Percentiles rank a stretch among this genome's conserved stretches.
These are phyloP conservation scores for Pachysandra terminalis DNA, from an alignment of 164 flowering plant species.

Conservation along the genomic window DNA sequence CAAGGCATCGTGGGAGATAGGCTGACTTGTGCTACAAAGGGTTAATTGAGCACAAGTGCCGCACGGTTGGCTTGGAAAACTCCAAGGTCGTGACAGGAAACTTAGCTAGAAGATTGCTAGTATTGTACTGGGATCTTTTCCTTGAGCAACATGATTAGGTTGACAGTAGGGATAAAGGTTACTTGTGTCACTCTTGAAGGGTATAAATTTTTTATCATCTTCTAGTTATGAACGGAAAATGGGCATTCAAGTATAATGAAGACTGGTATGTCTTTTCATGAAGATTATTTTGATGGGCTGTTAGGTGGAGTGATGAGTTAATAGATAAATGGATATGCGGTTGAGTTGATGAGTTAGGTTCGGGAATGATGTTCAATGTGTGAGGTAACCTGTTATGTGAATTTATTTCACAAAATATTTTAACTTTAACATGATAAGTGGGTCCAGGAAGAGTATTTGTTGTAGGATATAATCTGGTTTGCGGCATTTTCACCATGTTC, in stretches of 20 bases:
- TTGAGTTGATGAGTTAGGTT: neutral
- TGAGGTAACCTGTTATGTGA: neutral
- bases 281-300: neutral
- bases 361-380: neutral
- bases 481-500: neutral
- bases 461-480: neutral
- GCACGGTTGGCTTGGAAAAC: too few relatives aligned
- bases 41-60: too few relatives aligned
- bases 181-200: neutral
- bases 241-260: neutral
- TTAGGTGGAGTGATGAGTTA: neutral
- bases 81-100: neutral
- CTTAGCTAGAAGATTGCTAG: neutral
- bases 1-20: too few relatives aligned
- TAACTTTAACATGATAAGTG: too few relatives aligned
- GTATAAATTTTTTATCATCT: neutral
- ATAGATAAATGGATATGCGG: too few relatives aligned
- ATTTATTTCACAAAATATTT: too few relatives aligned
- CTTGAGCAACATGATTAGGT: neutral
- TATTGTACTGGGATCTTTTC: neutral
- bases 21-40: too few relatives aligned
- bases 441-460: neutral
- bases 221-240: too few relatives aligned
- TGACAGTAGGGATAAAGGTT: neutral
- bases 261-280: neutral